These are phyloP conservation scores for Chrysoporthe deuterocubensis DNA, from an alignment of 2,329 filamentous ascomycete species.

Conservation along the genomic window DNA sequence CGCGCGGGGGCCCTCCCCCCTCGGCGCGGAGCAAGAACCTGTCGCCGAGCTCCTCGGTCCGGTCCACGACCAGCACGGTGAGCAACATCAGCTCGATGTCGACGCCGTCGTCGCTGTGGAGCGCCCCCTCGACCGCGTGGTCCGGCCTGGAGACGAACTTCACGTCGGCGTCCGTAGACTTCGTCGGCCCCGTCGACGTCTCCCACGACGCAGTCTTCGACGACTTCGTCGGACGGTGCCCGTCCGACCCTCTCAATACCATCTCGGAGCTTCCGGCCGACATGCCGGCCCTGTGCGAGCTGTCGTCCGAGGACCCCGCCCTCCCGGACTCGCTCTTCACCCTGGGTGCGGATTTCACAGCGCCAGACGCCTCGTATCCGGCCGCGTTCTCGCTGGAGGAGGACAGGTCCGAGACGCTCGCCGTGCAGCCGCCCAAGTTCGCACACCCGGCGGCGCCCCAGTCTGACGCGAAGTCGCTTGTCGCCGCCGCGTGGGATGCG, in stretches of 20 bases:
- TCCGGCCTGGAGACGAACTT: constrained; percentile 48
- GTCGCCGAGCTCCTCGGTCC: constrained; percentile 52
- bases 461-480: constrained; percentile 44
- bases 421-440: neutral
- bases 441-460: neutral
- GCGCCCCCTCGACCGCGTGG: constrained; percentile 45
- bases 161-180: constrained; percentile 50
- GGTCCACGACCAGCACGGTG: constrained; percentile 48
- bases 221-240: constrained; percentile 30
- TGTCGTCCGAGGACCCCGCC: constrained; percentile 35
- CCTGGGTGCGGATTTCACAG: constrained; percentile 39
- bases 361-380: constrained; percentile 40
- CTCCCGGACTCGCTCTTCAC: constrained; percentile 43
- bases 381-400: constrained; percentile 45
- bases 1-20: constrained; percentile 27
- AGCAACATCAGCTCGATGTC: constrained; percentile 43
- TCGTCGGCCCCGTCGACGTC: constrained; percentile 39
- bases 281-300: constrained; percentile 36
- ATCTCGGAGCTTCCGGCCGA: constrained; percentile 51
- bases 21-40: constrained; percentile 46
- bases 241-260: constrained; percentile 36
- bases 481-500: constrained; percentile 49
- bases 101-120: constrained; percentile 53
- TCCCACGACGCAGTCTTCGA: constrained; percentile 36
- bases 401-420: constrained; percentile 24